phyloP scores from a whole-genome alignment of 75 land plant species.

The Cryptomeria japonica region DNA sequence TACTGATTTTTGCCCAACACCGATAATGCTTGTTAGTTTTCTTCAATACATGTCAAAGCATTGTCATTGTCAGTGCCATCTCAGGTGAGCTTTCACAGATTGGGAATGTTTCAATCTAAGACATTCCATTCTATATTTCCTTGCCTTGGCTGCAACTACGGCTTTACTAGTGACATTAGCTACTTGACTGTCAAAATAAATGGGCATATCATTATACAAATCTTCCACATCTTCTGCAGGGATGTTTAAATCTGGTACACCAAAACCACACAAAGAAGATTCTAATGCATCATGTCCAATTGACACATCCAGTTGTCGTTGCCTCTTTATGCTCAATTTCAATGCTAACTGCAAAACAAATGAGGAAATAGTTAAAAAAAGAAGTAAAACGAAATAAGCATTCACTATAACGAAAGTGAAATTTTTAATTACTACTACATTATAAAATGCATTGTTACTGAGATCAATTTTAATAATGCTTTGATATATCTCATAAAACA shows the following conservation, averaged over 20 bases:
- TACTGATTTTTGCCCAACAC: neutral
- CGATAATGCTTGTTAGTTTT: neutral
- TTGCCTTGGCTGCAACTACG: neutral
- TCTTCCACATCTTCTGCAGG: neutral
- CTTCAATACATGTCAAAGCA: neutral
- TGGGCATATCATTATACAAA: neutral
- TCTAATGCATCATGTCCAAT: neutral
- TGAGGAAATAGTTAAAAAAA: neutral
- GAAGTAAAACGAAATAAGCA: no score
- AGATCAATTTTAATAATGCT: no score
- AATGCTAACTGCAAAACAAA: constrained; percentile 1
- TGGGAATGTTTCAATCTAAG: neutral
- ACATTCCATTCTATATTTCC: neutral
- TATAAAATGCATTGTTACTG: no score
- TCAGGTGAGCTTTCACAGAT: neutral
- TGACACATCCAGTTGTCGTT: neutral
- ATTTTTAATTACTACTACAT: no score
- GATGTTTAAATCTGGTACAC: neutral
- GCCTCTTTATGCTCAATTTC: neutral
- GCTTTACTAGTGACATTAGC: neutral
- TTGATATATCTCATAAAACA: no score
- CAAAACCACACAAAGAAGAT: neutral
- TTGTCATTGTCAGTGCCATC: neutral
- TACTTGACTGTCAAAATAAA: no score
- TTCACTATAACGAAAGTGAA: no score